Evolutionary conservation across 2,329 filamentous ascomycete genomes (phyloP).

Genomic region (Calonectria pseudoreteaudii): DNA sequence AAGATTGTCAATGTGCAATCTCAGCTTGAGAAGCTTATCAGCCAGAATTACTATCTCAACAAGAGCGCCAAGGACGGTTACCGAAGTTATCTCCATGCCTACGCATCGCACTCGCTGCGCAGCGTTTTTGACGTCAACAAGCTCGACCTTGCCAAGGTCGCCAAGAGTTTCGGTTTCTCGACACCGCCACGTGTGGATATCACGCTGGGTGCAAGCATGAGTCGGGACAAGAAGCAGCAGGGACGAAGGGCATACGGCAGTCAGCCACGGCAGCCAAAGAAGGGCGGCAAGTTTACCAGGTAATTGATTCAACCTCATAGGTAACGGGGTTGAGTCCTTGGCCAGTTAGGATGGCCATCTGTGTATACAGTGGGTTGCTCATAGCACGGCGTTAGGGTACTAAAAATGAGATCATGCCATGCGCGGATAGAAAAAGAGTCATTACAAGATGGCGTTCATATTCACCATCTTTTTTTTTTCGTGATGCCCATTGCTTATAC

Average conservation of each 20-base stretch:
- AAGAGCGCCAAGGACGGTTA: constrained; percentile 85
- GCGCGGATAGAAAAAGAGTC: constrained; percentile 17
- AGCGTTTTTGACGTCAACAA: constrained; percentile 83
- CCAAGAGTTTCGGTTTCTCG: constrained; percentile 85
- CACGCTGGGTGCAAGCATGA: constrained; percentile 83
- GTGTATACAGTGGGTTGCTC: constrained; percentile 38
- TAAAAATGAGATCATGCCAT: constrained; percentile 44
- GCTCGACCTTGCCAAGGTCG: constrained; percentile 84
- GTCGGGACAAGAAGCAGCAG: constrained; percentile 73
- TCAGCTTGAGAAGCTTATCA: constrained; percentile 93
- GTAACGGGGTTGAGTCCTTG: constrained; percentile 21
- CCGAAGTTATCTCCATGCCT: constrained; percentile 92
- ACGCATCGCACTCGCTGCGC: constrained; percentile 77
- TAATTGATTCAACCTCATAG: constrained; percentile 20
- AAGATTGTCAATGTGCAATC: constrained; percentile 93
- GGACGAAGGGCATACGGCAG: constrained; percentile 80
- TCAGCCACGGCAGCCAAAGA: constrained; percentile 72
- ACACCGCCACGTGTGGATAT: constrained; percentile 87
- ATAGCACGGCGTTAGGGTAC: constrained; percentile 46
- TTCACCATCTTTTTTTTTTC: not conserved
- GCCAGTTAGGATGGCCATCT: constrained; percentile 29
- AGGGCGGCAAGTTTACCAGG: constrained; percentile 39
- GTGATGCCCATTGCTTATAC: not conserved
- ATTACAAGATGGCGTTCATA: not conserved
- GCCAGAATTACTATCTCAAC: constrained; percentile 96